Evolutionary conservation across 768 basidiomycete genomes (phyloP), one percentile per base, ranked within the genome.

Genomic region (Pleurotus citrinopileatus): DNA sequence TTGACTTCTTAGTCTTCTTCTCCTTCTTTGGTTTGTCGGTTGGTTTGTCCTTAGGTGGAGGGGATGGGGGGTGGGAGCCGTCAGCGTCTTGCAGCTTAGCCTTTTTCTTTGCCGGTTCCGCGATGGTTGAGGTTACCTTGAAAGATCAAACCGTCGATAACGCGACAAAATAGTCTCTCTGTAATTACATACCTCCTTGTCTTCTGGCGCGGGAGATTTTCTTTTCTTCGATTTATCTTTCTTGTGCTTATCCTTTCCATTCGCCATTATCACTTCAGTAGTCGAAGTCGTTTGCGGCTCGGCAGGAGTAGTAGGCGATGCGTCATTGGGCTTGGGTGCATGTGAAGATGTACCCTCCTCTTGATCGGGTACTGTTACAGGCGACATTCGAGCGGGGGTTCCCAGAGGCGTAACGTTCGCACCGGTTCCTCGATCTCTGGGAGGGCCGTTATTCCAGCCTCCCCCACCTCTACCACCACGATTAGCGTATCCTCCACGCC

Each of bases 381-480:
- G 70, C 28, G 75, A 72, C 55, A 64, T 67, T 44, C 70, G 70
- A 20, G 62, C 76, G 6, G 86, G 82, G 13, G 82, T 77, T 52
- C 89, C 89, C 52, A 92, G 71, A 36, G 88, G 89, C 27, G 80
- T 87, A 62, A 67, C 78, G 60, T 92, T 92, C 61, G 87, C 81
- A 57, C 89, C 89, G 42, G 85, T 85, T 2, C 66, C 71, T 25
- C 55, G 55, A 55, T 61, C 52, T 29, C 68, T 59, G 13, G 56
- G 59, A 46, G 67, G 58, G 29, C 70, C 72, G 70, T 46, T 57
- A 19, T 60, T 60, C 43, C 55, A 59, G 34, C 59, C 60, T 17
- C 59, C 60, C 15, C 65, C 62, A 13, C 67, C 59, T n/a, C 72
- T 70, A n/a, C 73, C 67, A 42, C 71, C 69, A 57, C 66, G 40